Conservation (phyloP, 306 rosid species). For the Dalbergia cultrata region DNA sequence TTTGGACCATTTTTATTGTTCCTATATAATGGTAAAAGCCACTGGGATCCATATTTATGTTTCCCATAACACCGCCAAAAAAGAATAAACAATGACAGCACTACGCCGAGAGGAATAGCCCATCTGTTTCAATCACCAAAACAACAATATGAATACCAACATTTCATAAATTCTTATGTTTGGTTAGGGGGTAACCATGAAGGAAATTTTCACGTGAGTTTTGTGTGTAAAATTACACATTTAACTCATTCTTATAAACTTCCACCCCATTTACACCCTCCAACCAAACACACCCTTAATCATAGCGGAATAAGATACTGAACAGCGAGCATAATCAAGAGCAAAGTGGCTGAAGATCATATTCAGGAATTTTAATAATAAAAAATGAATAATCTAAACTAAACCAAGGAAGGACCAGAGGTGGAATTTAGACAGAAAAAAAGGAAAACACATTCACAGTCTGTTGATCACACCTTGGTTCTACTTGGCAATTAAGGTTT, state of each 20-base stretch:
- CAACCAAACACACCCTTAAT: background rate
- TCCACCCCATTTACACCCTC: too few species aligned
- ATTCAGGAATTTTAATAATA: background rate
- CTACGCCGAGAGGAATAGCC: constrained; percentile 86
- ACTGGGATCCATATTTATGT: constrained; percentile 69
- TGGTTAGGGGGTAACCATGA: too few species aligned
- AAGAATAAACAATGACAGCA: constrained; percentile 60
- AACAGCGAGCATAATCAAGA: background rate
- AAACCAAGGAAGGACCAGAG: background rate
- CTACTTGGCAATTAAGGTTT: background rate
- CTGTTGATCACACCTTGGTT: background rate
- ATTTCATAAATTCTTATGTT: background rate
- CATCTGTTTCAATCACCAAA: constrained; percentile 69
- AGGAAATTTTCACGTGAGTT: too few species aligned
- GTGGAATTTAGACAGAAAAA: background rate
- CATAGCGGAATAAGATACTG: background rate
- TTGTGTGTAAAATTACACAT: too few species aligned
- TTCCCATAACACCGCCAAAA: constrained; percentile 92
- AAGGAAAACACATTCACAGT: constrained; percentile 7
- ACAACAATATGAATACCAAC: constrained; percentile 30
- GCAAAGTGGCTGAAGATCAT: background rate
- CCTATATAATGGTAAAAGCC: constrained; percentile 80
- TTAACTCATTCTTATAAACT: too few species aligned
- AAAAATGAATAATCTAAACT: background rate
- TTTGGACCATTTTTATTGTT: constrained; percentile 64